These are phyloP conservation scores for Pyricularia sp. DNA, from an alignment of 2,329 filamentous ascomycete species.

Conservation along the genomic window DNA sequence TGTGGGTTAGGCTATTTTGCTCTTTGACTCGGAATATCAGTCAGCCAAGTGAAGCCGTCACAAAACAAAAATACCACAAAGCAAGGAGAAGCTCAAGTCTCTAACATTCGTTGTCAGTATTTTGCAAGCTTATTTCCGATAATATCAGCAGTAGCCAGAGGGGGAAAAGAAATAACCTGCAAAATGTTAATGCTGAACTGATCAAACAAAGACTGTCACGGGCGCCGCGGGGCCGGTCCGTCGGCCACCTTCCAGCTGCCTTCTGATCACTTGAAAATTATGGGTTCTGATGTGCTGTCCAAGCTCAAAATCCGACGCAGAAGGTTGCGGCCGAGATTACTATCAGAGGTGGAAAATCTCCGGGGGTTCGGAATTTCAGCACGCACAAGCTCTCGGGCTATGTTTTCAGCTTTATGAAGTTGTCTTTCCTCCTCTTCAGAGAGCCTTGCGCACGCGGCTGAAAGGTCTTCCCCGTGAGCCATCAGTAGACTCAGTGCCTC, in stretches of 20 bases:
- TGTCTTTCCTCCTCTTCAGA: slow-evolving; percentile 52
- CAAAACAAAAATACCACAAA: no score
- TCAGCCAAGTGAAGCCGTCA: no score
- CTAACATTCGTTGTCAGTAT: background rate
- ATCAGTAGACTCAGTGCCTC: slow-evolving; percentile 62
- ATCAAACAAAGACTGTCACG: background rate
- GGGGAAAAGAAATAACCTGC: background rate
- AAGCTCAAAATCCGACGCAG: background rate
- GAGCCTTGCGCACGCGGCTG: slow-evolving; percentile 60
- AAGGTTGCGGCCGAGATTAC: background rate
- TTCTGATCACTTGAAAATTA: background rate
- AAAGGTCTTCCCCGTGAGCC: slow-evolving; percentile 66
- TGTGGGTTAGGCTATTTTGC: background rate
- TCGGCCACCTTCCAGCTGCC: background rate
- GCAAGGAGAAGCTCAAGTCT: background rate
- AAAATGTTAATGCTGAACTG: background rate
- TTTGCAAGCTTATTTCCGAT: background rate
- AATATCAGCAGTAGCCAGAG: background rate
- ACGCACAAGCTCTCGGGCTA: slow-evolving; percentile 48
- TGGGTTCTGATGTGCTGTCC: background rate
- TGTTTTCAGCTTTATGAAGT: slow-evolving; percentile 56
- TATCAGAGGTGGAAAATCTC: background rate
- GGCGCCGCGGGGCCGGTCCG: no score
- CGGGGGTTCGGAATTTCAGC: background rate
- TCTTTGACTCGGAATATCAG: background rate